Conservation (phyloP, 371 early-diverging fungal genomes). For the Mortierella sp. region DNA sequence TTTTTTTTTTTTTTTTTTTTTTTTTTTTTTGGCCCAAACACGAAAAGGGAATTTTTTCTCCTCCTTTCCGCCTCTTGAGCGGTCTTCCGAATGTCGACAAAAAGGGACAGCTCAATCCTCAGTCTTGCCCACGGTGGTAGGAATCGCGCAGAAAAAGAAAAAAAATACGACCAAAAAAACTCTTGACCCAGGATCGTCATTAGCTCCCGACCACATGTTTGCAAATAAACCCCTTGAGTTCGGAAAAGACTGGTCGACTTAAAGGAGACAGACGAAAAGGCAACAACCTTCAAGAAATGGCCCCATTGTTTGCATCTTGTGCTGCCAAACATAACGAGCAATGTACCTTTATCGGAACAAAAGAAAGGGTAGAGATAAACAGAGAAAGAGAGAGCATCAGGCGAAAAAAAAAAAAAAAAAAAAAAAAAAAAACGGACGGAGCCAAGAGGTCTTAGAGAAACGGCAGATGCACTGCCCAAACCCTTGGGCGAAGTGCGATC, state of each 20-base stretch:
- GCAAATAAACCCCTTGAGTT: background rate
- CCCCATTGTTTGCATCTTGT: background rate
- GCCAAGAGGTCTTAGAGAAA: too few relatives aligned
- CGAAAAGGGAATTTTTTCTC: too few relatives aligned
- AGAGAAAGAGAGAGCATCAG: too few relatives aligned
- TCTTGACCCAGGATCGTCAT: conserved; percentile 13
- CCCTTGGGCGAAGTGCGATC: too few relatives aligned
- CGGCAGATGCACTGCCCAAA: too few relatives aligned
- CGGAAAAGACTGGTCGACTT: background rate
- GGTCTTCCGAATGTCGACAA: background rate
- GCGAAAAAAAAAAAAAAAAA: too few relatives aligned
- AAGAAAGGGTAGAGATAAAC: too few relatives aligned
- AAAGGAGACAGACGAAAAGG: background rate
- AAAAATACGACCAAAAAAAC: conserved; percentile 2
- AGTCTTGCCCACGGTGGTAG: background rate
- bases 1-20: too few relatives aligned
- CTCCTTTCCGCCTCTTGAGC: too few relatives aligned
- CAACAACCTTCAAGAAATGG: background rate
- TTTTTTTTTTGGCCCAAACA: too few relatives aligned
- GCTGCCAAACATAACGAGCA: background rate
- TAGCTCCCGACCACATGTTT: background rate
- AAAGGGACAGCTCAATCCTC: background rate
- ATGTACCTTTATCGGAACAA: background rate
- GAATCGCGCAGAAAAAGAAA: background rate
- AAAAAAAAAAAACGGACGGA: too few relatives aligned